A percentile compares a stretch with the other conserved stretches of the same genome.
phyloP scores from a whole-genome alignment of 495 filamentous ascomycete genomes.

The Delitschia confertaspora region DNA sequence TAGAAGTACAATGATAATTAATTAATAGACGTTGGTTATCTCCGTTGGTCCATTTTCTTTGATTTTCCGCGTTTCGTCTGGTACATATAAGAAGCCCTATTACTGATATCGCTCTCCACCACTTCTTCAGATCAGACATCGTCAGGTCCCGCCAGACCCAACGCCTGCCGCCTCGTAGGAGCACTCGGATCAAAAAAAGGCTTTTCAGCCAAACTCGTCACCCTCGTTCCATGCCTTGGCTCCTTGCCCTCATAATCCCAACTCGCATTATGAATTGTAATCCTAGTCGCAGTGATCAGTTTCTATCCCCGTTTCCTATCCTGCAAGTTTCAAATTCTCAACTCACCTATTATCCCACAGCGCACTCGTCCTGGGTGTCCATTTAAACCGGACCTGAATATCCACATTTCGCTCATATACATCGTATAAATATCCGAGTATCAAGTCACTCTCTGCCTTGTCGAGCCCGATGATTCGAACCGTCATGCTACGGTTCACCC shows the following conservation, averaged over 20 bases:
- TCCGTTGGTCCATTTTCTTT: too few relatives aligned
- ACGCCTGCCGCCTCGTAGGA: conserved; percentile 48
- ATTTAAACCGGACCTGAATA: conserved; percentile 59
- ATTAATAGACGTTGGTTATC: too few relatives aligned
- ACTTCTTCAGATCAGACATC: too few relatives aligned
- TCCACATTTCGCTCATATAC: conserved; percentile 59
- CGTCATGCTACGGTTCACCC: conserved; percentile 61
- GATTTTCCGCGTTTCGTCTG: too few relatives aligned
- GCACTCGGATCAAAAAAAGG: conserved; percentile 54
- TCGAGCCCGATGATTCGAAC: conserved; percentile 56
- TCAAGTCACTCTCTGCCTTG: conserved; percentile 56
- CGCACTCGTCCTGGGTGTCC: conserved; percentile 52
- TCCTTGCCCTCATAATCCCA: conserved; percentile 59
- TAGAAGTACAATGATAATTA: too few relatives aligned
- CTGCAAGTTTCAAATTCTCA: not conserved
- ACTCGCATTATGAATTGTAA: conserved; percentile 59
- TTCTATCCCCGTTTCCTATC: not conserved
- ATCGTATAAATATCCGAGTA: conserved; percentile 56
- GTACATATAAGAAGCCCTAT: too few relatives aligned
- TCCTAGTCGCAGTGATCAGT: conserved; percentile 34
- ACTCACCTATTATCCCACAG: conserved; percentile 57
- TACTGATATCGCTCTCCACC: too few relatives aligned
- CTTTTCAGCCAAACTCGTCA: conserved; percentile 59
- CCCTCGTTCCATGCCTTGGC: conserved; percentile 54
- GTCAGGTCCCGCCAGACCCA: conserved; percentile 38